These are phyloP conservation scores for Fraxinus sp. DNA, from an alignment of 305 asterid genomes.

Conservation along the genomic window DNA sequence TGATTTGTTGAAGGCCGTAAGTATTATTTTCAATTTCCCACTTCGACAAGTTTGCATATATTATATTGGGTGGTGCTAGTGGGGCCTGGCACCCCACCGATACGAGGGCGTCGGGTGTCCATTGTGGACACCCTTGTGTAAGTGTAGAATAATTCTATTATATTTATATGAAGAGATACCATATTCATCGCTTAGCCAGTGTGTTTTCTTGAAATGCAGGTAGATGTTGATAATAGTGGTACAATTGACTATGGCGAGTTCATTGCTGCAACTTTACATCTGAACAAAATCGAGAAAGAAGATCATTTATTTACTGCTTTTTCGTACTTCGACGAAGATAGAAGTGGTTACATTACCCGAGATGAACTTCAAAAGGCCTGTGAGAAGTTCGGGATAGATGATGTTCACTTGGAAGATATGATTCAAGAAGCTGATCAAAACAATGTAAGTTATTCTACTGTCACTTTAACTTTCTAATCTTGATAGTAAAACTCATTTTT, in stretches of 20 bases:
- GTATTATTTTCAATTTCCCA: conserved; percentile 10
- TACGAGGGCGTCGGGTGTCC: too few relatives aligned
- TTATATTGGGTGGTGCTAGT: too few relatives aligned
- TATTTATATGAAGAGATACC: too few relatives aligned
- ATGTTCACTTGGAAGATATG: conserved; percentile 38
- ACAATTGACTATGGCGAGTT: conserved; percentile 81
- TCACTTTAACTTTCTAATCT: not conserved
- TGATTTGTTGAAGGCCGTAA: conserved; percentile 67
- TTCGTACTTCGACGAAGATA: conserved; percentile 61
- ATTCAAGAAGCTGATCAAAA: conserved; percentile 49
- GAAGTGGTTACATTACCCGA: conserved; percentile 59
- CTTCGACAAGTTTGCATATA: not conserved
- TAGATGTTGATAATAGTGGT: conserved; percentile 70
- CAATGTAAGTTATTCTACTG: conserved; percentile 24
- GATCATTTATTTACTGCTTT: conserved; percentile 60
- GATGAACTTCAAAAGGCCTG: conserved; percentile 63
- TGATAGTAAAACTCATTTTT: not conserved
- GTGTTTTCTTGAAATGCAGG: conserved; percentile 37
- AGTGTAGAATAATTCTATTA: too few relatives aligned
- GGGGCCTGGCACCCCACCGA: too few relatives aligned
- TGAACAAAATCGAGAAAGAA: conserved; percentile 55
- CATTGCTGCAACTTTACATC: conserved; percentile 67
- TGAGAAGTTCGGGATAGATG: conserved; percentile 50
- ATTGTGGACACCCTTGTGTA: too few relatives aligned
- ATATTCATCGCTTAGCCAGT: too few relatives aligned